phyloP scores from a whole-genome alignment of 805 yeast species.

The Ogataea minuta region DNA sequence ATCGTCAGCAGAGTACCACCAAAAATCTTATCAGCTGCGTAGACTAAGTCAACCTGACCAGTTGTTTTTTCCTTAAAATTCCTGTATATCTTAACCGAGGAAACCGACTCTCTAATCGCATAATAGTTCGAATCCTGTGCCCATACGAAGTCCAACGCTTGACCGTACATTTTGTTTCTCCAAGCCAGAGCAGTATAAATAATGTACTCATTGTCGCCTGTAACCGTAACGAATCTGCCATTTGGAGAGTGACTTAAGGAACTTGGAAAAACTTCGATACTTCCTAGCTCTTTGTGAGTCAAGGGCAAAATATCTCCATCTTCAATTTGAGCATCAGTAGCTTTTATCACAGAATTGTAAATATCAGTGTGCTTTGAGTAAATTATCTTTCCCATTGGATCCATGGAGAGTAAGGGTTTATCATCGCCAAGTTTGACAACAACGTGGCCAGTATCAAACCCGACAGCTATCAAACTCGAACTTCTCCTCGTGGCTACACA shows the following conservation, averaged over 20 bases:
- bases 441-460: slow-evolving; percentile 94
- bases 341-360: slow-evolving; percentile 74
- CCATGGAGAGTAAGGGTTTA: slow-evolving; percentile 92
- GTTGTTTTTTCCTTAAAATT: slow-evolving; percentile 79
- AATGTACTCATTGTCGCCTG: slow-evolving; percentile 97
- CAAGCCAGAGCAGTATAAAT: slow-evolving; percentile 96
- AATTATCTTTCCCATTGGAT: slow-evolving; percentile 84
- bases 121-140: slow-evolving; percentile 84
- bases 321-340: slow-evolving; percentile 56
- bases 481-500: slow-evolving; percentile 76
- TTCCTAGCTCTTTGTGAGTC: slow-evolving; percentile 88
- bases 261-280: slow-evolving; percentile 89
- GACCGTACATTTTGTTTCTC: slow-evolving; percentile 93
- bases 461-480: slow-evolving; percentile 80
- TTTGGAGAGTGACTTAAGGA: slow-evolving; percentile 89
- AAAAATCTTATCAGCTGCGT: slow-evolving; percentile 74
- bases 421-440: slow-evolving; percentile 88
- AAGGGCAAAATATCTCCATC: slow-evolving; percentile 82
- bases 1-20: slow-evolving; percentile 90
- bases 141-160: slow-evolving; percentile 92
- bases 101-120: slow-evolving; percentile 73
- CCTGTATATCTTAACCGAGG: slow-evolving; percentile 67
- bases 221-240: slow-evolving; percentile 94
- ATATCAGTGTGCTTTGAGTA: slow-evolving; percentile 92
- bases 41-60: slow-evolving; percentile 62